A percentile compares a stretch with the other conserved stretches of the same genome.
Evolutionary conservation across 768 basidiomycete genomes (phyloP).

Genomic region (Amanita muscaria): DNA sequence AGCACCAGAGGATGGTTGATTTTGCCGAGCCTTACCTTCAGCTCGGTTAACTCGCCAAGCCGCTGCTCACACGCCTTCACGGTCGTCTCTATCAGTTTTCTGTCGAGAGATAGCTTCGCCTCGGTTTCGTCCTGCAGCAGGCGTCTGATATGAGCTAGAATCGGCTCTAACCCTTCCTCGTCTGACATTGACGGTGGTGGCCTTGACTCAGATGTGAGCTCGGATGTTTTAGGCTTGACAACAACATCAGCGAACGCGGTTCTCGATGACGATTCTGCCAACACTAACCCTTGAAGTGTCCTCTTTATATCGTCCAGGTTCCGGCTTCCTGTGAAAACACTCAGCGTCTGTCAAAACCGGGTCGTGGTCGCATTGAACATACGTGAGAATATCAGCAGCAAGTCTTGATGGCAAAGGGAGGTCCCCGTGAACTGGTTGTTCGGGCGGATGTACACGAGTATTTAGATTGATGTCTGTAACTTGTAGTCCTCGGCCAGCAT

Average conservation of each 20-base stretch:
- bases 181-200: slow-evolving; percentile 16
- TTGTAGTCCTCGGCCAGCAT: background rate
- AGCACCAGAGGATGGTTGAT: slow-evolving; percentile 37
- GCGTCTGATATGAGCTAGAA: slow-evolving; percentile 49
- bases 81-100: slow-evolving; percentile 63
- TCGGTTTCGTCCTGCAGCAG: slow-evolving; percentile 49
- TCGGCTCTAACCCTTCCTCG: slow-evolving; percentile 34
- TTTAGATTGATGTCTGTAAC: background rate
- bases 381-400: too few species aligned
- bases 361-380: too few species aligned
- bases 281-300: too few species aligned
- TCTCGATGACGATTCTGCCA: too few species aligned
- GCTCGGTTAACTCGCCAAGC: slow-evolving; percentile 46
- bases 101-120: slow-evolving; percentile 59
- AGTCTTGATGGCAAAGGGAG: too few species aligned
- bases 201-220: slow-evolving; percentile 8
- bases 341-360: too few species aligned
- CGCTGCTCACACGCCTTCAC: slow-evolving; percentile 57
- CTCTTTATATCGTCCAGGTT: too few species aligned
- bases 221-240: too few species aligned
- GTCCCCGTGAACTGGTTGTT: too few species aligned
- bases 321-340: too few species aligned
- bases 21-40: slow-evolving; percentile 76
- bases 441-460: too few species aligned
- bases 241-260: too few species aligned